A percentile compares a stretch with the other conserved stretches of the same genome.
These are phyloP conservation scores for Quercus ilex DNA, from an alignment of 306 rosid genomes.

Conservation along the genomic window DNA sequence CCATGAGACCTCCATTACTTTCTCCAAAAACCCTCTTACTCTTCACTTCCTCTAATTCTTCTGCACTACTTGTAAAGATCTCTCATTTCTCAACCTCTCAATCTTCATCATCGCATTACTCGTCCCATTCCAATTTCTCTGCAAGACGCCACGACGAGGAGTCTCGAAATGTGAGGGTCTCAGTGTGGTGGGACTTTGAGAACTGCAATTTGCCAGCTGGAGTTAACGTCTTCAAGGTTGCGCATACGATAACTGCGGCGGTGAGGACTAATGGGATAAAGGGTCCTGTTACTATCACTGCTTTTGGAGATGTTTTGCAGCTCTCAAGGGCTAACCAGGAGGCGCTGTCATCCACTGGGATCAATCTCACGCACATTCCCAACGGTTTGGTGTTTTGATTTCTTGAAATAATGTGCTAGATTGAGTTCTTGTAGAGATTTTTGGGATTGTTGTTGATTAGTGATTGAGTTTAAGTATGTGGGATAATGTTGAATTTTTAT, in stretches of 20 bases:
- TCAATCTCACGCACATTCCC: slow-evolving; percentile 67
- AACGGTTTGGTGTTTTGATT: slow-evolving; percentile 33
- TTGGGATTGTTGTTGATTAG: background rate
- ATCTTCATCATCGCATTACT: background rate
- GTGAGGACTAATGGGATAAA: slow-evolving; percentile 73
- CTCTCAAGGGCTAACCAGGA: slow-evolving; percentile 63
- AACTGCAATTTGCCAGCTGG: slow-evolving; percentile 55
- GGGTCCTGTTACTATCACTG: slow-evolving; percentile 76
- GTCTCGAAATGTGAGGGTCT: slow-evolving; percentile 58
- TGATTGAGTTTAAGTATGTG: background rate
- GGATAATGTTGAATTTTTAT: background rate
- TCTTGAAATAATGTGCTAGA: background rate
- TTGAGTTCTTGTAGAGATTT: background rate
- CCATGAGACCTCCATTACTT: slow-evolving; percentile 21
- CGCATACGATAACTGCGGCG: slow-evolving; percentile 52
- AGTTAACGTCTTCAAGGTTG: slow-evolving; percentile 38
- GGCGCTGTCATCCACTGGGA: slow-evolving; percentile 67
- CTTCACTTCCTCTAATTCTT: slow-evolving; percentile 4
- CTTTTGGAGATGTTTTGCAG: slow-evolving; percentile 65
- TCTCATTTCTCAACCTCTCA: slow-evolving; percentile 30
- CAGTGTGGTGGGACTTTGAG: slow-evolving; percentile 98
- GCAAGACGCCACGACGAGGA: slow-evolving; percentile 54
- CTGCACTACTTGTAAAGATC: slow-evolving; percentile 22
- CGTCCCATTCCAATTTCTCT: background rate
- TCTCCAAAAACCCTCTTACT: slow-evolving; percentile 12